Base-by-base conservation (phyloP, 257 asterid species). In the Salvia miltiorrhiza region DNA sequence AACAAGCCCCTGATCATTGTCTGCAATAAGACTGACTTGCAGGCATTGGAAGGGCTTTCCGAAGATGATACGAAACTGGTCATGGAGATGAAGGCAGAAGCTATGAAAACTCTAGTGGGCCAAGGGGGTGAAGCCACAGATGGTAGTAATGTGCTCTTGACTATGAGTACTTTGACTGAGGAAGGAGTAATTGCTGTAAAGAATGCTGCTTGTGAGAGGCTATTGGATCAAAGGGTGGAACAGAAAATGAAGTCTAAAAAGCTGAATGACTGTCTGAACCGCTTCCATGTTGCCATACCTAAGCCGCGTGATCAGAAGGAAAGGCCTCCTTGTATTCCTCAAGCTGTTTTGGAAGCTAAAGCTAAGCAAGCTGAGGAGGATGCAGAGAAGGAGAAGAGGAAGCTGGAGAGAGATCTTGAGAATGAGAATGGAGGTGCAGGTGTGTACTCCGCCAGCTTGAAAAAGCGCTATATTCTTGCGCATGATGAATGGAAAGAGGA, bases 401-500 rank as follows among this genome's bases (percentile, higher is more conserved):
- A 84, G 75, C 92, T 94, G 13, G 99, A 94, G 83, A 88, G 65
- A 76, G 99, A 94, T 79, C 76, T 94, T 40, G 97, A 94, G 83
- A 74, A 91, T 59, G 99, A 91, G 79, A 94, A 91, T 76, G 99
- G 99, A 32, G 99, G 99, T 74, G 99, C 99, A 0, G 99, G 97
- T 81, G 99, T 94, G 6, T 94, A 94, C 82, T 94, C 99, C n/a
- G 97, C 97, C 11, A 89, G 88, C 84, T 76, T 94, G 88, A 94
- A 70, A 54, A 94, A 94, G 87, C 80, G 81, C 72, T 87, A 91
- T 70, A 82, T 91, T 40, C 84, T 94, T 19, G 99, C 96, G 11
- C 9, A 87, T 26, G 93, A 87, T 19, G 96, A 91, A 45, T 94
- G 99, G 99, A 94, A 94, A 77, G 95, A 86, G 71, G 97, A 94